phyloP scores from a whole-genome alignment of 83 land plant genomes.

The Larix sibirica region DNA sequence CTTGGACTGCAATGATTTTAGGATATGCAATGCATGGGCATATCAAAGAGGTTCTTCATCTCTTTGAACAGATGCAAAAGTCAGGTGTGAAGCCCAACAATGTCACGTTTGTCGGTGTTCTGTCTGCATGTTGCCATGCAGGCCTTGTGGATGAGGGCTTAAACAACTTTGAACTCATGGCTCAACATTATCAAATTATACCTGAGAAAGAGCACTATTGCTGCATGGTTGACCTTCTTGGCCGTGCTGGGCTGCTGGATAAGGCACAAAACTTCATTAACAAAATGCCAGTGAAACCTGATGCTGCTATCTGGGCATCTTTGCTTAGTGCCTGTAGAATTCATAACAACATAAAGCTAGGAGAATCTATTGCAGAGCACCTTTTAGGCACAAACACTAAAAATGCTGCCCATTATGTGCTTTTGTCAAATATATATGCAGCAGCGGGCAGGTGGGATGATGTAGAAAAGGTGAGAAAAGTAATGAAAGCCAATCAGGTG shows the following conservation, averaged over 20 bases:
- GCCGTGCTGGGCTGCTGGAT: slow-evolving; percentile 6
- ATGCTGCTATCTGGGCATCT: background rate
- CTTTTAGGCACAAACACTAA: background rate
- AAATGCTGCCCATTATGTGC: background rate
- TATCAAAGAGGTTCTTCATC: background rate
- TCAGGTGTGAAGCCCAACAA: background rate
- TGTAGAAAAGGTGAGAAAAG: background rate
- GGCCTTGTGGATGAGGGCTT: background rate
- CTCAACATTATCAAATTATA: background rate
- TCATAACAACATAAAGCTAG: background rate
- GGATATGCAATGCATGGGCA: slow-evolving; percentile 12
- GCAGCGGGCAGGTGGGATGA: slow-evolving; percentile 3
- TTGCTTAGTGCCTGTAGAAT: slow-evolving; percentile 2
- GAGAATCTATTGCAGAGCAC: background rate
- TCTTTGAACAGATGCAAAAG: background rate
- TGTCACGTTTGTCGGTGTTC: slow-evolving; percentile 3
- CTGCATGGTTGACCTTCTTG: slow-evolving; percentile 5
- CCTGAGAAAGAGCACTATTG: slow-evolving; percentile 8
- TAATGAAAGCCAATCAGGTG: background rate
- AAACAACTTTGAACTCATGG: background rate
- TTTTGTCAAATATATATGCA: slow-evolving; percentile 4
- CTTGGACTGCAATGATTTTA: slow-evolving; percentile 1
- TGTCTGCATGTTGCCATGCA: background rate
- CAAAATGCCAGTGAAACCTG: background rate
- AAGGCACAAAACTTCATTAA: background rate